Base-by-base conservation (phyloP, 305 asterid species). In the Euphrasia arctica region DNA sequence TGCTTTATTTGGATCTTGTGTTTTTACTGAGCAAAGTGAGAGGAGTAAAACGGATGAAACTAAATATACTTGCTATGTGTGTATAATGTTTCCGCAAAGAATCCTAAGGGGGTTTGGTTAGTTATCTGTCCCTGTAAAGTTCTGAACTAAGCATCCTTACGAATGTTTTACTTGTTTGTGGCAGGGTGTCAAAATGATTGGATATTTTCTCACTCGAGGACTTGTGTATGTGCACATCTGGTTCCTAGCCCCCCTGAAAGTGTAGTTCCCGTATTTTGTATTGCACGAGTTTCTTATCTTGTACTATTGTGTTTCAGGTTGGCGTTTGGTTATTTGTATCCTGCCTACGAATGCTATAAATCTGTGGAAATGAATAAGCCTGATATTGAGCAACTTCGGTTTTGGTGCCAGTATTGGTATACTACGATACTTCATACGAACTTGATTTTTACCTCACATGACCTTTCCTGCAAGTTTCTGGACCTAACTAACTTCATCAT, bases 351-450 rank as follows among this genome's bases (percentile, higher is more conserved):
- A 67, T 93, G 98, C 83, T 93, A 70, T 72, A 93, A 93, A 79
- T 75, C 95, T 1, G 88, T 93, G 72, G 98, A 93, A 73, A 60
- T 80, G 81, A 92, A 92, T 77, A 92, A 84, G 68, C 95, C 96
- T 8, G 94, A 90, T 54, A 90, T 90, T 54, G 87, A 84, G 80
- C 90, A 79, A 55, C 96, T 93, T 54, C 90, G 90, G 51, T 93
- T 90, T 76, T 93, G 98, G 99, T 93, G 97, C 91, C 96, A 91
- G 62, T 91, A 91, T 63, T 91, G 98, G 98, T 91, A 82, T 55
- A 32, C n/a, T n/a, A n/a, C n/a, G n/a, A 25, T 57, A 11, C 71
- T 25, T 36, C 9, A 1, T 52, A n/a, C 71, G 54, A 11, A 31
- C 63, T 54, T 34, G 18, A 56, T 63, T 45, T 12, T 41, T 28